Percentiles rank a stretch among this genome's conserved stretches.
Conservation (phyloP, 257 asterid genomes). For the Verbena officinalis region DNA sequence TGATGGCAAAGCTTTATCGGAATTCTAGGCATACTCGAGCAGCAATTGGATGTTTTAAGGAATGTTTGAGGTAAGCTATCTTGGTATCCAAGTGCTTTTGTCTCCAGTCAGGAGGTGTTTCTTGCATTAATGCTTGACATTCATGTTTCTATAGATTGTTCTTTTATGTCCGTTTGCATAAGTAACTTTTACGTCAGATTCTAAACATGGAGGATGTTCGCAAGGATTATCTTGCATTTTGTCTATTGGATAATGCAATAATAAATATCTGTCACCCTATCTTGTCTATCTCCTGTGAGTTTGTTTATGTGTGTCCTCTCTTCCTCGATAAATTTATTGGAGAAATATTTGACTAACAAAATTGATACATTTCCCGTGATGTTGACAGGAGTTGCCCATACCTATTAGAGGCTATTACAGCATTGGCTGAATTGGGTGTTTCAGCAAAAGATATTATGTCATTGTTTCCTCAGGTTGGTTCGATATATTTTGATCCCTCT, state of each 20-base stretch:
- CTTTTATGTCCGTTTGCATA: not conserved
- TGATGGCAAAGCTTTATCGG: conserved; percentile 91
- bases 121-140: conserved; percentile 7
- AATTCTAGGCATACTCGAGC: conserved; percentile 90
- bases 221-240: conserved; percentile 9
- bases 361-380: conserved; percentile 16
- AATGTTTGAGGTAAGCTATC: conserved; percentile 82
- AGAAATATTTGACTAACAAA: conserved; percentile 9
- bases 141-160: conserved; percentile 20
- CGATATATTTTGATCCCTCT: conserved; percentile 17
- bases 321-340: conserved; percentile 13
- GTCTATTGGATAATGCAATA: conserved; percentile 21
- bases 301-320: conserved; percentile 7
- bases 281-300: not conserved
- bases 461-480: conserved; percentile 83
- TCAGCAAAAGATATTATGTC: conserved; percentile 76
- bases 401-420: conserved; percentile 82
- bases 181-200: conserved; percentile 5
- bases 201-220: conserved; percentile 13
- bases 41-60: conserved; percentile 85
- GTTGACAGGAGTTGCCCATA: conserved; percentile 78
- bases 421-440: conserved; percentile 92
- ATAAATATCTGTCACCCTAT: conserved; percentile 15
- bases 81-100: conserved; percentile 30
- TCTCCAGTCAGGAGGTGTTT: not conserved